Percentiles rank a stretch among this genome's conserved stretches.
Conservation (phyloP, 2,329 filamentous ascomycete species). For the Fusarium subglutinans region DNA sequence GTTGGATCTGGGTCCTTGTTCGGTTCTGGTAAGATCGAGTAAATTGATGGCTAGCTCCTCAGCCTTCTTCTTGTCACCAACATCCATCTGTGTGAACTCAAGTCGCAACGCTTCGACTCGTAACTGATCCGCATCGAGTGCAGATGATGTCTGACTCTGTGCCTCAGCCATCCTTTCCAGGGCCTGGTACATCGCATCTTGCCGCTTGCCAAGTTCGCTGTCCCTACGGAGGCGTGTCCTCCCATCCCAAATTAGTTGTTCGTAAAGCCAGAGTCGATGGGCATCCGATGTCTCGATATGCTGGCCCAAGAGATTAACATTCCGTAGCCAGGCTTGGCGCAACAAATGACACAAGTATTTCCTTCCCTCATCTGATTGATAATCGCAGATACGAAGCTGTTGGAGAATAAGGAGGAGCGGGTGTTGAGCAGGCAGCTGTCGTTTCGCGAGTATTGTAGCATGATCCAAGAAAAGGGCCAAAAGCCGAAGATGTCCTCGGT, state of each 20-base stretch:
- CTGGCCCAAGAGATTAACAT: slow-evolving; percentile 47
- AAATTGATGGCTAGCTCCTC: slow-evolving; percentile 45
- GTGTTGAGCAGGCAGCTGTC: slow-evolving; percentile 45
- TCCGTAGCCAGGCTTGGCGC: slow-evolving; percentile 50
- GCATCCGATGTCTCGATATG: slow-evolving; percentile 44
- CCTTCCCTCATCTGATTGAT: slow-evolving; percentile 45
- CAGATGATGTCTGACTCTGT: slow-evolving; percentile 6
- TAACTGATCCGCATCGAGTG: slow-evolving; percentile 39
- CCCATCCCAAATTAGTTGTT: slow-evolving; percentile 52
- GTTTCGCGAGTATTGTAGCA: slow-evolving; percentile 42
- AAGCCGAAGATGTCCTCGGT: slow-evolving; percentile 48
- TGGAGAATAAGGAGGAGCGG: slow-evolving; percentile 48
- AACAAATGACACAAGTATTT: slow-evolving; percentile 47
- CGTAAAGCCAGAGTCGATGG: slow-evolving; percentile 50
- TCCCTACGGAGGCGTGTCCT: slow-evolving; percentile 47
- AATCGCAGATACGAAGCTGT: slow-evolving; percentile 46
- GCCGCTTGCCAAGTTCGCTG: slow-evolving; percentile 43
- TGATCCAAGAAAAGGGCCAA: slow-evolving; percentile 48
- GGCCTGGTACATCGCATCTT: slow-evolving; percentile 45
- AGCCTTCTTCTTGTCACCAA: slow-evolving; percentile 45
- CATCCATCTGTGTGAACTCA: slow-evolving; percentile 52
- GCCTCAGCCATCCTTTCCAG: slow-evolving; percentile 40
- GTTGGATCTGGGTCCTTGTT: slow-evolving; percentile 38
- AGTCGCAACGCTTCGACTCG: slow-evolving; percentile 48
- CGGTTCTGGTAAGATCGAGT: slow-evolving; percentile 41